A percentile compares a stretch with the other conserved stretches of the same genome.
Evolutionary conservation across 2,329 filamentous ascomycete genomes (phyloP).

Genomic region (Rutstroemia sp.): DNA sequence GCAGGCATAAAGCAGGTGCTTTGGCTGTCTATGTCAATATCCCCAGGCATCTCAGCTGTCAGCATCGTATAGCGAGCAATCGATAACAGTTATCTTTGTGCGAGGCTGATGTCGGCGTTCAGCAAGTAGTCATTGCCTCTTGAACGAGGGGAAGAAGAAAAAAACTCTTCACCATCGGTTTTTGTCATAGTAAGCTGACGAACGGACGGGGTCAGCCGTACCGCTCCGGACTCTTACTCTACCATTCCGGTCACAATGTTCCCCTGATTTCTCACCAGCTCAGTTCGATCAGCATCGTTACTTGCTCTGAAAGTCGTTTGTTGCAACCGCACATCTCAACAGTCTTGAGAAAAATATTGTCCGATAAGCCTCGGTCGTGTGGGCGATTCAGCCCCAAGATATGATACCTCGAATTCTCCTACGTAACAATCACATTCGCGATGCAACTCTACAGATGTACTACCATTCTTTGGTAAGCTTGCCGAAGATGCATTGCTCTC

Average conservation of each 20-base stretch:
- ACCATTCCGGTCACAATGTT: neutral
- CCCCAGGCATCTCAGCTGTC: neutral
- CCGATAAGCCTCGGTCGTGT: no score
- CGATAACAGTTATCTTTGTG: neutral
- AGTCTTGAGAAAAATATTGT: no score
- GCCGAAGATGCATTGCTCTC: neutral
- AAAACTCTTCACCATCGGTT: neutral
- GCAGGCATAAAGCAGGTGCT: neutral
- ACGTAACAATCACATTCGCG: no score
- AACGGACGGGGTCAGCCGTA: neutral
- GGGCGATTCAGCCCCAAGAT: no score
- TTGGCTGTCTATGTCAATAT: neutral
- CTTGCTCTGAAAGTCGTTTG: neutral
- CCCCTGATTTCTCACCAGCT: neutral
- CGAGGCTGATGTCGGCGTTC: neutral
- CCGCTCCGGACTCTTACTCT: neutral
- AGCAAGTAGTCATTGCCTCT: neutral
- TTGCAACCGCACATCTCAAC: neutral
- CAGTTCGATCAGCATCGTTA: neutral
- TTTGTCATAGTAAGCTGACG: neutral
- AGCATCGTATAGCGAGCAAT: neutral
- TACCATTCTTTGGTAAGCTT: no score
- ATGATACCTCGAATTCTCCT: no score
- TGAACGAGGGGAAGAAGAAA: neutral
- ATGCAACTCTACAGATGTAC: no score